These are phyloP conservation scores for Cetraspora pellucida DNA, from an alignment of 192 early-diverging fungal genomes.

Conservation along the genomic window DNA sequence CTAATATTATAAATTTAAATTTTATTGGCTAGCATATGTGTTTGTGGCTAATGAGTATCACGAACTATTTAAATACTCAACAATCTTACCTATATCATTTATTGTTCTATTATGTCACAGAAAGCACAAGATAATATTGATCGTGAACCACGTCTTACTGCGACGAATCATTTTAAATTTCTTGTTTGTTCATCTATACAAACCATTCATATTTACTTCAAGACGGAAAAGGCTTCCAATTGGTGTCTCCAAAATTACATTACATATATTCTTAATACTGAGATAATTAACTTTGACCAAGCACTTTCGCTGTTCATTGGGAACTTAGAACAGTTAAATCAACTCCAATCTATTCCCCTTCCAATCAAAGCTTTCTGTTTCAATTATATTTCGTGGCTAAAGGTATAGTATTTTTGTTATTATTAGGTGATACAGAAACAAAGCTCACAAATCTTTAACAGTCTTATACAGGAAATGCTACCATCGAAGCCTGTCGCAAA, in stretches of 20 bases:
- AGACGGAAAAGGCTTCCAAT: neutral
- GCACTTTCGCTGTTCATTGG: neutral
- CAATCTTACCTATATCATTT: no score
- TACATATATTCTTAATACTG: neutral
- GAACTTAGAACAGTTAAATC: slow-evolving; percentile 5
- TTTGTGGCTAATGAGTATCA: no score
- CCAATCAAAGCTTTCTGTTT: slow-evolving; percentile 17
- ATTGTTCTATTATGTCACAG: neutral
- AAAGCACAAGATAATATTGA: neutral
- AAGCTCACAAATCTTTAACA: slow-evolving; percentile 2
- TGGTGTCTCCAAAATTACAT: slow-evolving; percentile 17
- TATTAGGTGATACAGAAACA: slow-evolving; percentile 15
- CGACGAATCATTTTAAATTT: neutral
- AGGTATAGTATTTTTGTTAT: slow-evolving; percentile 15
- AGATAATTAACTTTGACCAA: neutral
- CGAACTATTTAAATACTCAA: no score
- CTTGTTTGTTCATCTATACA: neutral
- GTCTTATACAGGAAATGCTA: slow-evolving; percentile 20
- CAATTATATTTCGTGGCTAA: neutral
- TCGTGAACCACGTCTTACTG: neutral
- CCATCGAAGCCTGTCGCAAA: neutral
- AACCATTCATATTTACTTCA: neutral
- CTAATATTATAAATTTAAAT: no score
- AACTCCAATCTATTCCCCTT: neutral
- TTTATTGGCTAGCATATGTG: no score